Evolutionary conservation across 306 rosid genomes (phyloP), one percentile per base, ranked within the genome.

Genomic region (Cicer arietinum): DNA sequence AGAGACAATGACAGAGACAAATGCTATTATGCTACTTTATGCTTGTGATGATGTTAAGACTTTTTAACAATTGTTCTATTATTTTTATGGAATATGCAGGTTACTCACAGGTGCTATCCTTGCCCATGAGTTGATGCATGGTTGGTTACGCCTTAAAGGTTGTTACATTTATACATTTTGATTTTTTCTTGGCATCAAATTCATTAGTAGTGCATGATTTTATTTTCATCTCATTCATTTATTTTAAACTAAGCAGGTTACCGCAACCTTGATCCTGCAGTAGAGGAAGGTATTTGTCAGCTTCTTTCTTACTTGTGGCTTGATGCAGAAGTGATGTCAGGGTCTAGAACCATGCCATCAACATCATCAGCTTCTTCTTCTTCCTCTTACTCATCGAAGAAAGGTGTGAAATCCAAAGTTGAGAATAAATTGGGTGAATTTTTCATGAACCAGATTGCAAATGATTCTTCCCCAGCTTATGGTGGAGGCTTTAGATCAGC

Each of bases 41-140:
- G 44, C 53, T 63, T 11, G 74, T 14, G 50, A 60, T n/a, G 17
- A 62, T 53, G 44, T 17, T 30, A 16, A 57, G 52, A 22, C 16
- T 73, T 54, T 14, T 50, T 58, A 57, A 57, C 30, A 67, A 47
- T n/a, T 35, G 47, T 74, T 51, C 72, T 77, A 51, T 69, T 43
- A 43, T 44, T 64, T 48, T 74, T 58, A 47, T 46, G 9, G 39
- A 13, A 45, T 79, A 45, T 79, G 77, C 89, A 94, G 98, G 79
- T 87, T 94, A 85, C 91, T 91, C 58, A 94, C 98, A n/a, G 97
- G 98, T 41, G 92, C 98, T 39, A 94, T 94, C 83, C 98, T 94
- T 80, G 97, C 97, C 51, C 98, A 94, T n/a, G 97, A 94, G 78
- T 86, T 94, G 86, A 94, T 94, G 98, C 97, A 91, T 17, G 98